Percentiles rank a stretch among this genome's conserved stretches.
Conservation (phyloP, 2,329 filamentous ascomycete species). For the Harringtonia lauricola region DNA sequence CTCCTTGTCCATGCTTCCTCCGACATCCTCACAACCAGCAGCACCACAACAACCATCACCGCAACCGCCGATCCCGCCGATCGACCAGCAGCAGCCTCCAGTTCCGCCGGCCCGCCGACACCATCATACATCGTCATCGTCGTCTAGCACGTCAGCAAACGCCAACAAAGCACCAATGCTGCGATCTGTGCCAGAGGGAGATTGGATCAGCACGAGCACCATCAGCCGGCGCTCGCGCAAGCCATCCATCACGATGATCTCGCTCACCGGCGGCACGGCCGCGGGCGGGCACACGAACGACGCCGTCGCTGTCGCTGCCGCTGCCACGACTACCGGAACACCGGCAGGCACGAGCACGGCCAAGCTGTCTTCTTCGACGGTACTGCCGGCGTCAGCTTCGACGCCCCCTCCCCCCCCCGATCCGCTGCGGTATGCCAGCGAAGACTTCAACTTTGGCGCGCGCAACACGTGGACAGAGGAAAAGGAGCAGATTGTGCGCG, state of each 20-base stretch:
- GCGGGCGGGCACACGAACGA: neutral
- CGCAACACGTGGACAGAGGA: conserved; percentile 53
- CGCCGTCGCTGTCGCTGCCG: neutral
- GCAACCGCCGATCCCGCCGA: neutral
- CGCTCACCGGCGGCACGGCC: neutral
- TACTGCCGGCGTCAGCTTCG: conserved; percentile 6
- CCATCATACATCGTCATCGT: conserved; percentile 2
- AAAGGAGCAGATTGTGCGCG: conserved; percentile 68
- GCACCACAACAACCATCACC: conserved; percentile 2
- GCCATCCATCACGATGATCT: conserved; percentile 15
- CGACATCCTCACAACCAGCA: neutral
- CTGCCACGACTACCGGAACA: conserved; percentile 9
- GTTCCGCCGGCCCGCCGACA: neutral
- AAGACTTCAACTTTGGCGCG: conserved; percentile 41
- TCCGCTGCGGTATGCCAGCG: conserved; percentile 39
- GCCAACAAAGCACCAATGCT: conserved; percentile 21
- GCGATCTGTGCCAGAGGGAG: conserved; percentile 46
- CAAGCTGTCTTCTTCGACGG: neutral
- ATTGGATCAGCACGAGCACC: conserved; percentile 38
- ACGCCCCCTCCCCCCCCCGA: conserved; percentile 33
- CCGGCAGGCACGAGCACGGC: no score
- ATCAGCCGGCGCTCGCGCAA: conserved; percentile 18
- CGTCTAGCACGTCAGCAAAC: conserved; percentile 16
- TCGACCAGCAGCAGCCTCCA: no score
- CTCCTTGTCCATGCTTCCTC: neutral